Base-by-base conservation (phyloP, 305 asterid species). In the Galium porrigens region DNA sequence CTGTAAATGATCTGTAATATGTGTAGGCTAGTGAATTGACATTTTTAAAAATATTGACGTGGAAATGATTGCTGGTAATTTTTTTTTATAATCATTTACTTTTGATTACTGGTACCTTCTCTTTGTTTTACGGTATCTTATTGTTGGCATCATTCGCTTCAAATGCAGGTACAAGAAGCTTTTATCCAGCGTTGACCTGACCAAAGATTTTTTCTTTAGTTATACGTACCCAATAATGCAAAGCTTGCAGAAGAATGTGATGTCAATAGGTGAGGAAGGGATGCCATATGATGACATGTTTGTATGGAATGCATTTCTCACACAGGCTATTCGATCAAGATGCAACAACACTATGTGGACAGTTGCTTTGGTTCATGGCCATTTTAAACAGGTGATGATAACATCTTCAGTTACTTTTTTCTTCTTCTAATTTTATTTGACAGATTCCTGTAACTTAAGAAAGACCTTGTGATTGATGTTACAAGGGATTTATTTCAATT, bases 281-380 rank as follows among this genome's bases (percentile, higher is more conserved):
- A 86, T 92, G 87, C 94, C 89, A 60, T 92, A 92, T 77, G 98
- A 85, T 49, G 86, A 89, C 77, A 89, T 92, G 77, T 92, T 92
- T 83, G 98, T 89, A 61, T 92, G 99, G 96, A 92, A 92, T 82
- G 80, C 95, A 71, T 92, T 83, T 77, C 85, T 92, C 59, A 92
- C 99, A 65, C 84, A 81, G 74, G 80, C 85, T 11, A 81, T 92
- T 69, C 89, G 99, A 58, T 81, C 88, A 72, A 81, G 96, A 81
- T 89, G 90, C 85, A 89, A 83, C 74, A 87, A 86, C 78, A 83
- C 86, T 72, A 84, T 85, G 72, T 89, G 99, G 99, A 89, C 95
- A 59, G 82, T 92, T 74, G 88, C 99, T 74, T 81, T 92, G 71
- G 95, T 87, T 74, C 99, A 92, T 80, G 99, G 99, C 71, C 82